Evolutionary conservation across 1,284 basidiomycete genomes (phyloP).

Genomic region (Irpex sp.): DNA sequence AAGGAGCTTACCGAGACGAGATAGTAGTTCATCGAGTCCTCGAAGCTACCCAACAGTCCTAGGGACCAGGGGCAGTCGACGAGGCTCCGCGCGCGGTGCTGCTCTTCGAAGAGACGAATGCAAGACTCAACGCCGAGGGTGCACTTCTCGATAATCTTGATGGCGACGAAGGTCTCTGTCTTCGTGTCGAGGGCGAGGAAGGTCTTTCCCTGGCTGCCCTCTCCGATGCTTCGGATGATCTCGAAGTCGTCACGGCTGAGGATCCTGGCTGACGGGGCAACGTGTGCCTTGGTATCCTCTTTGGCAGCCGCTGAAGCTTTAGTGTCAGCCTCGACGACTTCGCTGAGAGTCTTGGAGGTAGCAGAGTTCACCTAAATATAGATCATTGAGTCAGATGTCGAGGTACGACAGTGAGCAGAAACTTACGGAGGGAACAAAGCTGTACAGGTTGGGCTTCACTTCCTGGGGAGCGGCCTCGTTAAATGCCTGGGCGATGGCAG

Average conservation of each 20-base stretch:
- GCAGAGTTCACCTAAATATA: too few relatives aligned
- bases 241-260: constrained; percentile 3
- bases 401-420: not conserved
- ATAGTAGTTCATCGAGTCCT: constrained; percentile 8
- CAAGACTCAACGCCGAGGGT: not conserved
- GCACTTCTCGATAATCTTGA: constrained; percentile 11
- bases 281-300: not conserved
- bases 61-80: constrained; percentile 1
- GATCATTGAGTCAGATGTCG: not conserved
- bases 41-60: constrained; percentile 9
- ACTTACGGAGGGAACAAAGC: not conserved
- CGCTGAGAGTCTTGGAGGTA: not conserved
- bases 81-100: not conserved
- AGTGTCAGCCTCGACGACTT: not conserved
- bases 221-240: constrained; percentile 6
- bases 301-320: not conserved
- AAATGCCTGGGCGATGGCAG: not conserved
- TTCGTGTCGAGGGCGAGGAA: constrained; percentile 1
- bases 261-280: not conserved
- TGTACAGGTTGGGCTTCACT: not conserved
- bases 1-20: too few relatives aligned
- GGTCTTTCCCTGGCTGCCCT: constrained; percentile 9
- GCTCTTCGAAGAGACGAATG: constrained; percentile 7
- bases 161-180: constrained; percentile 1
- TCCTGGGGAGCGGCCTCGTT: not conserved